These are phyloP conservation scores for Neofusicoccum ribis DNA, from an alignment of 2,329 filamentous ascomycete species.

Conservation along the genomic window DNA sequence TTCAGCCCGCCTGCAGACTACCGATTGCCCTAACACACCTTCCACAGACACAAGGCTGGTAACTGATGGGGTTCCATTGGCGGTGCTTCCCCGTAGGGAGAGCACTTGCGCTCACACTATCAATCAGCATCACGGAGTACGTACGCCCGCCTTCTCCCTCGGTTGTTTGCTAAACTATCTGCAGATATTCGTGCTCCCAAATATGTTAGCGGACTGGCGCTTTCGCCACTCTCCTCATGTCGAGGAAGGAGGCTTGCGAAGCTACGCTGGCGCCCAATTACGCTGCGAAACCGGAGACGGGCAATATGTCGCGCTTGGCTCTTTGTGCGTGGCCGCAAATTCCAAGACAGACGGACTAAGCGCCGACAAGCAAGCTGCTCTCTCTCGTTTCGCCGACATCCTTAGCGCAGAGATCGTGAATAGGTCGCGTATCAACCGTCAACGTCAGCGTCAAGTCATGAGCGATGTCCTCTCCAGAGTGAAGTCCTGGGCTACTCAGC, in stretches of 20 bases:
- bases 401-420: constrained; percentile 46
- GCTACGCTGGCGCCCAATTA: constrained; percentile 46
- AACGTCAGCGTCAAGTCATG: constrained; percentile 43
- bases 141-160: constrained; percentile 18
- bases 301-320: constrained; percentile 43
- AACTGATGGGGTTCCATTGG: constrained; percentile 44
- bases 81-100: constrained; percentile 47
- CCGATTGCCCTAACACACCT: neutral
- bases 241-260: constrained; percentile 40
- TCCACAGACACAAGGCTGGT: constrained; percentile 40
- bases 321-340: constrained; percentile 46
- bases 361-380: constrained; percentile 32
- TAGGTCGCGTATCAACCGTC: constrained; percentile 39
- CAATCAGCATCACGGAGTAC: constrained; percentile 33
- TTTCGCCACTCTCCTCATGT: constrained; percentile 46
- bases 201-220: constrained; percentile 48
- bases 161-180: neutral
- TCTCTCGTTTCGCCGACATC: constrained; percentile 42
- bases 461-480: constrained; percentile 32
- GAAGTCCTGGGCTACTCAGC: constrained; percentile 22
- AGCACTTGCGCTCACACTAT: constrained; percentile 49
- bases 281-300: constrained; percentile 43
- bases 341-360: constrained; percentile 34
- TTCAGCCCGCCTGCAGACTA: neutral
- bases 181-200: constrained; percentile 43